Base-by-base conservation (phyloP, 192 early-diverging fungal genomes). In the Backusella tuberculispora region DNA sequence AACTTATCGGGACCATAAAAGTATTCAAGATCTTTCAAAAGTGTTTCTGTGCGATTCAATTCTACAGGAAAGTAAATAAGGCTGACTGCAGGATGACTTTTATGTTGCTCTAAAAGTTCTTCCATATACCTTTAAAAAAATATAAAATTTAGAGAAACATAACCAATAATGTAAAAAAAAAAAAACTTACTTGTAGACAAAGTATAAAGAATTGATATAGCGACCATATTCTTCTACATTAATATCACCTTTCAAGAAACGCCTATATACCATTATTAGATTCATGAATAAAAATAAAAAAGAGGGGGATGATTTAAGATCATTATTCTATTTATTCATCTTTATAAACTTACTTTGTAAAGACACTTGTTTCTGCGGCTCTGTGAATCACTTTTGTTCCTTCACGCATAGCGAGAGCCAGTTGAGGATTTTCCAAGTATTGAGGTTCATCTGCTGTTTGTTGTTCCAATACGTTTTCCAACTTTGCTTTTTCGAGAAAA, bases 21-120 rank as follows among this genome's bases (percentile, higher is more conserved):
- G 73, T 79, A 85, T 64, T 80, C 82, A 63, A 89, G 72, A 50
- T 89, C 79, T 46, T 86, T 37, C 63, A 82, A 71, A 1, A 89
- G 72, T 4, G 81, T 47, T 13, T 72, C 19, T 38, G 71, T 74
- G 13, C 88, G 83, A 29, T 80, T 79, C 10, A 89, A 75, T 69
- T 89, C 88, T 2, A 68, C 45, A 21, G 87, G 88, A 71, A 86
- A 89, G 75, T 87, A 83, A 41, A 89, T 84, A 15, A 81, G 72
- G 37, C 75, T 69, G 19, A 89, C 71, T 29, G 76, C 81, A 50
- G 84, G 82, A 70, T 88, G 78, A n/a, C 83, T 68, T 70, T 83
- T 80, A 78, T 86, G 34, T 24, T 78, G 53, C n/a, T 85, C 85
- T 17, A 89, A 65, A 15, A 83, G 77, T 29, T 65, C 60, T 67